A percentile compares a stretch with the other conserved stretches of the same genome.
phyloP scores from a whole-genome alignment of 2,329 filamentous ascomycete species.

The Microsporum ferrugineum region DNA sequence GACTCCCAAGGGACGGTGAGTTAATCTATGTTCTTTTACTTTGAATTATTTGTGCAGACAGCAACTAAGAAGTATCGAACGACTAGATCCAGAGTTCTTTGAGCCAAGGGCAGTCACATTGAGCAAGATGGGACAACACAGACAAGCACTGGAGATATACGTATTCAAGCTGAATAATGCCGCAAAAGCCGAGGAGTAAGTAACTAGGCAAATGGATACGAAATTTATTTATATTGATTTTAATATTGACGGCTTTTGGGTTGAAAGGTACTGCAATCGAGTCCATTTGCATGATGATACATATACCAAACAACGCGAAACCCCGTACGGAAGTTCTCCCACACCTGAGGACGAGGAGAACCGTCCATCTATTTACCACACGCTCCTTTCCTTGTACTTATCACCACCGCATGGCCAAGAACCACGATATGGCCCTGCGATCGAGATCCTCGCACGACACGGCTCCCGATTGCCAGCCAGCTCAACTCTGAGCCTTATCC shows the following conservation, averaged over 20 bases:
- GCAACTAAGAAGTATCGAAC: neutral
- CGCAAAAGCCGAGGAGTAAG: constrained; percentile 78
- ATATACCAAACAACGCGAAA: constrained; percentile 25
- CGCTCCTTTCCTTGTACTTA: constrained; percentile 78
- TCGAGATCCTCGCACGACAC: constrained; percentile 81
- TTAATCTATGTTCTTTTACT: constrained; percentile 13
- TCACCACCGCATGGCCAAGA: constrained; percentile 62
- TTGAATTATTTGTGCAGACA: neutral
- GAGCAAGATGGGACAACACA: constrained; percentile 89
- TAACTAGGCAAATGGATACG: neutral
- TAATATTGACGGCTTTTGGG: constrained; percentile 22
- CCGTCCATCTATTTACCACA: constrained; percentile 76
- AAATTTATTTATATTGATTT: neutral
- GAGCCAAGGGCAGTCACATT: constrained; percentile 84
- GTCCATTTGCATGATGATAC: constrained; percentile 54
- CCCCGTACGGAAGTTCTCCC: constrained; percentile 29
- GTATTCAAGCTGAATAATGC: constrained; percentile 88
- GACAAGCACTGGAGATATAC: constrained; percentile 92
- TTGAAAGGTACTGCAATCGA: constrained; percentile 65
- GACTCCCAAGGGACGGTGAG: constrained; percentile 69
- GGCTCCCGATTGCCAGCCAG: constrained; percentile 80
- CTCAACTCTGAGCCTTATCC: constrained; percentile 77
- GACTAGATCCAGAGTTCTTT: constrained; percentile 68
- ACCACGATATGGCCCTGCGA: constrained; percentile 64
- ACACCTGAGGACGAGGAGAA: constrained; percentile 36